Evolutionary conservation across 2,329 filamentous ascomycete genomes (phyloP).

Genomic region (Didymella sp.): DNA sequence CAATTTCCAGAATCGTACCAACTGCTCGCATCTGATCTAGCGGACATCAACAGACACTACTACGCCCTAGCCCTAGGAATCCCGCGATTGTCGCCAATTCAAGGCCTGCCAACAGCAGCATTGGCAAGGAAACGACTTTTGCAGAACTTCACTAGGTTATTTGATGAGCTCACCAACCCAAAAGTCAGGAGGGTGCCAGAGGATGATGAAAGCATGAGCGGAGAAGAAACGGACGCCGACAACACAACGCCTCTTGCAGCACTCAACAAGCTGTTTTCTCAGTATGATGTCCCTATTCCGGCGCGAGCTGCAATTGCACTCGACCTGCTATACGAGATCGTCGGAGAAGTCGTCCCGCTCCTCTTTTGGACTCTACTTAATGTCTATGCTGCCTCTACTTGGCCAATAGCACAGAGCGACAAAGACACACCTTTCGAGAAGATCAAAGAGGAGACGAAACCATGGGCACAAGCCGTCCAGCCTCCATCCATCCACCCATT

Average conservation of each 20-base stretch:
- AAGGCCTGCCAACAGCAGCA: constrained; percentile 49
- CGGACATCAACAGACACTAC: constrained; percentile 62
- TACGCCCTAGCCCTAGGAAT: constrained; percentile 62
- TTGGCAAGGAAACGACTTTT: constrained; percentile 45
- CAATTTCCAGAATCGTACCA: constrained; percentile 58
- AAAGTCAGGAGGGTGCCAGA: constrained; percentile 35
- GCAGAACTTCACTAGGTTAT: constrained; percentile 37
- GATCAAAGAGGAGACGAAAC: constrained; percentile 40
- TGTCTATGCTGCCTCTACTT: constrained; percentile 31
- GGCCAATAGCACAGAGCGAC: constrained; percentile 10
- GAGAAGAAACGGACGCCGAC: constrained; percentile 45
- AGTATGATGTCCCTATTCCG: constrained; percentile 36
- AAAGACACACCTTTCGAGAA: constrained; percentile 28
- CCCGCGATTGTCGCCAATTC: constrained; percentile 63
- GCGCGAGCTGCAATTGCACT: constrained; percentile 43
- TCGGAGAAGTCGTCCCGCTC: constrained; percentile 40
- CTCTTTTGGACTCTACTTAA: constrained; percentile 46
- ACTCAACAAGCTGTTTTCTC: constrained; percentile 41
- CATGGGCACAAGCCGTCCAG: constrained; percentile 42
- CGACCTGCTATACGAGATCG: constrained; percentile 37
- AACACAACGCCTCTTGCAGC: constrained; percentile 40
- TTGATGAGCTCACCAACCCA: constrained; percentile 38
- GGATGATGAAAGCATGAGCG: constrained; percentile 46
- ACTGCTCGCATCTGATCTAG: constrained; percentile 60
- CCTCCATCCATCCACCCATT: constrained; percentile 47